Base-by-base conservation (phyloP, 2,329 filamentous ascomycete species). In the Calonectria fujianensis region DNA sequence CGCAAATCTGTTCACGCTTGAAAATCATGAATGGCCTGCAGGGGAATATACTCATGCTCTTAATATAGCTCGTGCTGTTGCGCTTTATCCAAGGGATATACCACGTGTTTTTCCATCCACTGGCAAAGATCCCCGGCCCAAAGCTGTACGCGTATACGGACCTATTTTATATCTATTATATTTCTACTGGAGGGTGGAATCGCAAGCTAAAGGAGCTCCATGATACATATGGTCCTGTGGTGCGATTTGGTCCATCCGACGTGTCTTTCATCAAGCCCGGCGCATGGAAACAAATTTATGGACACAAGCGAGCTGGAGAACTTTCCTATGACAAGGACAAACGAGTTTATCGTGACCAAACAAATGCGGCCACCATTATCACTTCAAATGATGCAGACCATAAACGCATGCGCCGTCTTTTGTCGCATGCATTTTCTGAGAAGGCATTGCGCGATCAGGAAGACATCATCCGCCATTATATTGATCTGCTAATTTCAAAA, bases 381-480 rank as follows among this genome's bases (percentile, higher is more conserved):
- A 41, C 24, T 3, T 27, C 57, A 0, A 20, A 61, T 20, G 24
- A 61, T 20, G 11, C 5, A 6, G 57, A 61, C 14, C 57, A 61
- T 10, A 61, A 41, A 29, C 32, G 57, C 14, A 39, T 61, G 32
- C 57, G 57, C 24, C 35, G 35, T 29, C 57, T 61, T 29, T 27
- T 61, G 16, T 37, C 57, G 5, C 57, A 61, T 16, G 57, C 57
- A 13, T 61, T 61, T 41, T 61, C 57, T 14, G 57, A 61, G 31
- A 61, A 61, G 57, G 57, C 57, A 16, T 9, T 61, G 35, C 57
- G 57, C 16, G 57, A 61, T 4, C 57, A 61, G 29, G 35, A 61
- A 24, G 35, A 27, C 37, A 61, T 61, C 37, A 61, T 61, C 13
- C n/a, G 35, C 3, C 57, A 61, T 4, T 61, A 61, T 4, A 7